These are phyloP conservation scores for Coprinellus aureogranulatus DNA, from an alignment of 768 basidiomycete species.

Conservation along the genomic window DNA sequence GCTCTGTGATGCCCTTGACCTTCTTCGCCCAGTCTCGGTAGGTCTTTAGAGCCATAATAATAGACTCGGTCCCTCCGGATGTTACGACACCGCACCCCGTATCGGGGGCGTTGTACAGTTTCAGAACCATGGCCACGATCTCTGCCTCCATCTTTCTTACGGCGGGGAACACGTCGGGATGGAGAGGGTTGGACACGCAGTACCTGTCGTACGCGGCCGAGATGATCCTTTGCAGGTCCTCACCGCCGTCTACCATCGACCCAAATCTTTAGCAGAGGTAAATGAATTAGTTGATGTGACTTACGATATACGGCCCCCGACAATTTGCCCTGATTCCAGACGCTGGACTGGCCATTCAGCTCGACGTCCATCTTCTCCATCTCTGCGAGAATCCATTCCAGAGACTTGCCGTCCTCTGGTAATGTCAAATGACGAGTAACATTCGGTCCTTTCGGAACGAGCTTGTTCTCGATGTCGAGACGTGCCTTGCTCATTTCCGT, in stretches of 20 bases:
- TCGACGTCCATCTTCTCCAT: slow-evolving; percentile 79
- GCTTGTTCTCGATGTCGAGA: slow-evolving; percentile 60
- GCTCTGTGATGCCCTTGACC: slow-evolving; percentile 84
- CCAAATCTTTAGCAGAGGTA: background rate
- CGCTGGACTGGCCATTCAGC: slow-evolving; percentile 35
- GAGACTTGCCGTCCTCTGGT: slow-evolving; percentile 59
- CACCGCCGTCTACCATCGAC: slow-evolving; percentile 64
- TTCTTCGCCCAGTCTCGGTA: slow-evolving; percentile 88
- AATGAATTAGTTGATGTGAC: slow-evolving; percentile 29
- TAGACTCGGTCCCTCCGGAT: slow-evolving; percentile 93
- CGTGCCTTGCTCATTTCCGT: slow-evolving; percentile 64
- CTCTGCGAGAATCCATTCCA: slow-evolving; percentile 73
- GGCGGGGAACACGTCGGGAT: slow-evolving; percentile 91
- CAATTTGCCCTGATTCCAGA: slow-evolving; percentile 72
- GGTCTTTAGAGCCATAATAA: slow-evolving; percentile 93
- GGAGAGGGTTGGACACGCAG: slow-evolving; percentile 84
- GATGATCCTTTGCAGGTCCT: slow-evolving; percentile 75
- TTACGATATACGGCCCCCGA: slow-evolving; percentile 86
- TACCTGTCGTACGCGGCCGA: slow-evolving; percentile 80
- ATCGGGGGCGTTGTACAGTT: slow-evolving; percentile 78
- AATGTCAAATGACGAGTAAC: slow-evolving; percentile 66
- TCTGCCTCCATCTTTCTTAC: slow-evolving; percentile 98
- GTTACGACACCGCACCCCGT: slow-evolving; percentile 94
- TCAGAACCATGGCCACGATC: slow-evolving; percentile 82
- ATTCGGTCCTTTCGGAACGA: slow-evolving; percentile 61